Evolutionary conservation across 257 asterid genomes (phyloP), one percentile per base, ranked within the genome.

Genomic region (Forsythia suspensa): DNA sequence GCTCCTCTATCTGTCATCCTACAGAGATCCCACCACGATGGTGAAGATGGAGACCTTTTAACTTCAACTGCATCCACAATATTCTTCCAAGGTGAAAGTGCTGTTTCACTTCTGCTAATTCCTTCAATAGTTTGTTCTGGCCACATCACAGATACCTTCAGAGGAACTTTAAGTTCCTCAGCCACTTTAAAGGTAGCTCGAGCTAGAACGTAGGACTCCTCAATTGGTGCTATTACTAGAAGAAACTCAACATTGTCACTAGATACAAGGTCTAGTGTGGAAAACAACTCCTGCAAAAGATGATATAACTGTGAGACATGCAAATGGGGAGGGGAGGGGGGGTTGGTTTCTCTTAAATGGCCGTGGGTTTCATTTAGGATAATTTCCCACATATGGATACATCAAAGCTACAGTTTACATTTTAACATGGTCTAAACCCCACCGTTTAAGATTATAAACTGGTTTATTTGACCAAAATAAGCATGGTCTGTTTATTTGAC

Each of bases 11-110:
- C 82, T 8, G 92, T 83, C 88, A 93, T 89, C 70, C 79, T 84
- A 80, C 99, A 95, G 4, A 95, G 71, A 80, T 92, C 96, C 99
- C 99, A 95, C 99, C 99, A 93, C 4, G 90, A 90, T 42, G 44
- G 80, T 38, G 89, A 85, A 82, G 75, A 82, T 40, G 81, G 80
- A 76, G 80, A 65, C 37, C 72, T 83, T 80, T 85, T 83, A 12
- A 84, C 88, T 83, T 92, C 89, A 20, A 85, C 82, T 2, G 88
- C 96, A 48, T 95, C 97, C 36, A 91, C 48, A 65, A 87, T 88
- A 77, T 84, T 86, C 37, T 77, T 83, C 94, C 97, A 88, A 9
- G 97, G 97, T 68, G 21, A 51, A 72, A 92, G 87, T 37, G 90
- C 85, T 46, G 74, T 74, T 71, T 82, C 77, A 37, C 90, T 93